Evolutionary conservation across 2,329 filamentous ascomycete species (phyloP).

Genomic region (Drechslerella dactyloides): DNA sequence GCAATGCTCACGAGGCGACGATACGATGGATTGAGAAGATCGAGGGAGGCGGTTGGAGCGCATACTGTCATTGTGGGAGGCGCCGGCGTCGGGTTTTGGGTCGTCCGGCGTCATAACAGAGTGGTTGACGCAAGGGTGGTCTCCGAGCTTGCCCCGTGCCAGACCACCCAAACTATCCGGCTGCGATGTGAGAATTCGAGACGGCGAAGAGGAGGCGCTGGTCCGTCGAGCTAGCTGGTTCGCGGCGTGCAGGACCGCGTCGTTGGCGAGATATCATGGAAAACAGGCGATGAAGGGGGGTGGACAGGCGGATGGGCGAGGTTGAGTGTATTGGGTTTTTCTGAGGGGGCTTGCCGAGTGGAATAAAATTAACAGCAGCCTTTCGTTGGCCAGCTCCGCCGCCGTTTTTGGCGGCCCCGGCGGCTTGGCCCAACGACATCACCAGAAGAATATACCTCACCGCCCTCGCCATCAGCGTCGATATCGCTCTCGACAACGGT

Average conservation of each 20-base stretch:
- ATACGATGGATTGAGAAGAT: constrained; percentile 2
- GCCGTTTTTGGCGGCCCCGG: constrained; percentile 1
- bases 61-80: constrained; percentile 50
- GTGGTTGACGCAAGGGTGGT: constrained; percentile 32
- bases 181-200: constrained; percentile 17
- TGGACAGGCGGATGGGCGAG: constrained; percentile 44
- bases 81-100: constrained; percentile 40
- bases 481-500: not conserved
- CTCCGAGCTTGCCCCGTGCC: constrained; percentile 45
- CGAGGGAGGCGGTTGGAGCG: constrained; percentile 7
- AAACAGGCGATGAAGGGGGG: constrained; percentile 35
- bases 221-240: constrained; percentile 41
- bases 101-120: constrained; percentile 50
- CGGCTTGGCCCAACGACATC: constrained; percentile 1
- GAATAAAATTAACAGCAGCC: constrained; percentile 20
- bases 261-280: constrained; percentile 52
- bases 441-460: not conserved
- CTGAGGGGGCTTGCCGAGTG: constrained; percentile 43
- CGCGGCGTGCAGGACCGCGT: constrained; percentile 34
- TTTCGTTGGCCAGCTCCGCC: too few species aligned
- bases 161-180: constrained; percentile 47
- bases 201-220: constrained; percentile 14
- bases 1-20: constrained; percentile 18
- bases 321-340: constrained; percentile 49
- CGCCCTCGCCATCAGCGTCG: too few species aligned